Conservation (phyloP, 768 basidiomycete species). For the Leccinum longicurvipes region DNA sequence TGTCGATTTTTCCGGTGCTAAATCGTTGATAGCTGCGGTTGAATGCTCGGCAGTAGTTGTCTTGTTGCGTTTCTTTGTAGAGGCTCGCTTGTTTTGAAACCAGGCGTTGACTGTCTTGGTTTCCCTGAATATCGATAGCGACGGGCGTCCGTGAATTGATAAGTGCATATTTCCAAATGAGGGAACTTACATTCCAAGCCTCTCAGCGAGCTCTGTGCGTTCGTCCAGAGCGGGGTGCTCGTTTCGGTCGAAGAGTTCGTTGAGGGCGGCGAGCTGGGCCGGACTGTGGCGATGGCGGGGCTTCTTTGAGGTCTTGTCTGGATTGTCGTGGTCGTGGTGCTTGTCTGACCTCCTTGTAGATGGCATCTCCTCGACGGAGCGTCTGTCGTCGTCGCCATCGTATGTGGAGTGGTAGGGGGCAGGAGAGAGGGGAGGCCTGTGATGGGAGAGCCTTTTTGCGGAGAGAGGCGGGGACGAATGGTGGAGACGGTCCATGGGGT, state of each 20-base stretch:
- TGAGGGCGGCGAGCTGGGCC: conserved; percentile 69
- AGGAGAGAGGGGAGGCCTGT: conserved; percentile 11
- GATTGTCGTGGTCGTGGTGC: conserved; percentile 20
- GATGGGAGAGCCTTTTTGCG: conserved; percentile 9
- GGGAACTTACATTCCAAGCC: conserved; percentile 68
- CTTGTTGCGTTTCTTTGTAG: conserved; percentile 69
- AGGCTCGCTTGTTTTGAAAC: conserved; percentile 86
- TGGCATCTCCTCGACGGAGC: conserved; percentile 24
- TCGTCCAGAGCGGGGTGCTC: conserved; percentile 73
- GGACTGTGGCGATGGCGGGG: conserved; percentile 76
- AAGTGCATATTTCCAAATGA: conserved; percentile 26
- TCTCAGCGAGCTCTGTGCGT: conserved; percentile 64
- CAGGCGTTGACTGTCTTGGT: conserved; percentile 83
- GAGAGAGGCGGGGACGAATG: conserved; percentile 14
- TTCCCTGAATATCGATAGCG: conserved; percentile 48
- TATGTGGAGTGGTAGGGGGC: conserved; percentile 4
- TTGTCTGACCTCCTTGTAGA: conserved; percentile 20
- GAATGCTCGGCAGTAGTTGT: conserved; percentile 32
- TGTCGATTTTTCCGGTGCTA: conserved; percentile 16
- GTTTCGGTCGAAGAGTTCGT: conserved; percentile 72
- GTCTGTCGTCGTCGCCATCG: conserved; percentile 23
- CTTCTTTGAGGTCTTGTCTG: conserved; percentile 50
- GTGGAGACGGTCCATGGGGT: conserved; percentile 24
- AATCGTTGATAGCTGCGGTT: conserved; percentile 30
- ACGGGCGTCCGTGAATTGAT: conserved; percentile 14